These are phyloP conservation scores for Pythium brassicae DNA, from an alignment of 352 stramenopile species.

Conservation along the genomic window DNA sequence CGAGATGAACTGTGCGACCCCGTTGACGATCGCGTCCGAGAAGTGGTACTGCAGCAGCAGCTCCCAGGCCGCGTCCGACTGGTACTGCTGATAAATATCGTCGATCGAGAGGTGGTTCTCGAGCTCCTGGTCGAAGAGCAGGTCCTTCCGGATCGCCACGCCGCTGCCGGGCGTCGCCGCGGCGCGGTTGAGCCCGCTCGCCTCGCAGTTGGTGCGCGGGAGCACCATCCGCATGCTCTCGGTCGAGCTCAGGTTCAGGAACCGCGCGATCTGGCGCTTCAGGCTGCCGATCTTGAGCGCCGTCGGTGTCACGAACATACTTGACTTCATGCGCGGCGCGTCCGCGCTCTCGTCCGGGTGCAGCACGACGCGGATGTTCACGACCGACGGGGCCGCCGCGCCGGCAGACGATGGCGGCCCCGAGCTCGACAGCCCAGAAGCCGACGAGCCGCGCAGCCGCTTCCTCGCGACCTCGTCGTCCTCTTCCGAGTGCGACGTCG, in stretches of 20 bases:
- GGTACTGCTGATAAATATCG: constrained; percentile 85
- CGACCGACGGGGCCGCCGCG: constrained; percentile 6
- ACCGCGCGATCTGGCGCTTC: constrained; percentile 57
- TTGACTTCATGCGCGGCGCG: constrained; percentile 35
- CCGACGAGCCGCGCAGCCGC: not conserved
- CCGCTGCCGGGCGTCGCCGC: constrained; percentile 12
- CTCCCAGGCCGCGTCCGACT: constrained; percentile 61
- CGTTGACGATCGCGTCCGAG: constrained; percentile 66
- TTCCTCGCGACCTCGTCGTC: constrained; percentile 4
- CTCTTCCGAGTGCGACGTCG: constrained; percentile 7
- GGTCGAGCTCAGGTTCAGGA: constrained; percentile 41
- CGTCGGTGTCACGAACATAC: constrained; percentile 55
- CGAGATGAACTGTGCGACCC: constrained; percentile 54
- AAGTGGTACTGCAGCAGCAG: constrained; percentile 77
- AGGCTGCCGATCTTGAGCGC: constrained; percentile 69
- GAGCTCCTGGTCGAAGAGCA: constrained; percentile 72
- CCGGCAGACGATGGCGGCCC: too few relatives aligned
- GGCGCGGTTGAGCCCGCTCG: constrained; percentile 34
- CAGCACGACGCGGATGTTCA: constrained; percentile 60
- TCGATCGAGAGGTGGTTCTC: constrained; percentile 64
- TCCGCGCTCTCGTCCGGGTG: constrained; percentile 40
- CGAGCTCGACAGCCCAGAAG: too few relatives aligned
- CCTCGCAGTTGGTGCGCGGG: constrained; percentile 38
- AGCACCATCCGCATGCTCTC: constrained; percentile 62
- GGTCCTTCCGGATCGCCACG: constrained; percentile 46